Percentiles rank a stretch among this genome's conserved stretches.
Conservation (phyloP, 2,329 filamentous ascomycete species). For the Mollisia scopiformis region DNA sequence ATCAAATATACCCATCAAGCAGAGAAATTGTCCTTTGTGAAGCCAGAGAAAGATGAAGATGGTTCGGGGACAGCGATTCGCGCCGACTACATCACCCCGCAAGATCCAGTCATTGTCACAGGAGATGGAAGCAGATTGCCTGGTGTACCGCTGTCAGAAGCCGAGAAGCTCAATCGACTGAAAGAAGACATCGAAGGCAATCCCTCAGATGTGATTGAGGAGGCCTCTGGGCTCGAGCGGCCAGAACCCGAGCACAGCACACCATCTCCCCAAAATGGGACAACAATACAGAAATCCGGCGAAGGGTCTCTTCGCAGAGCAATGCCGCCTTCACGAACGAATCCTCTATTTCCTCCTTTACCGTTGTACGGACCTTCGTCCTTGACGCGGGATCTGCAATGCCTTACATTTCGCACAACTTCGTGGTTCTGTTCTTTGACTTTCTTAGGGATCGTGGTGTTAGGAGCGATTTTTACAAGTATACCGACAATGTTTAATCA, state of each 20-base stretch:
- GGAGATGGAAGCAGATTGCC: constrained; percentile 68
- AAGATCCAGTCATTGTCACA: constrained; percentile 73
- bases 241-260: constrained; percentile 34
- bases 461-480: constrained; percentile 72
- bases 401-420: constrained; percentile 62
- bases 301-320: constrained; percentile 49
- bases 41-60: constrained; percentile 31
- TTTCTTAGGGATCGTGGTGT: constrained; percentile 76
- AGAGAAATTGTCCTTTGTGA: constrained; percentile 52
- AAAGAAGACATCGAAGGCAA: constrained; percentile 49
- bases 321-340: constrained; percentile 69
- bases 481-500: constrained; percentile 55
- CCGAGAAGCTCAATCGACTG: constrained; percentile 68
- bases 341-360: constrained; percentile 82
- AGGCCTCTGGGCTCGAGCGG: constrained; percentile 38
- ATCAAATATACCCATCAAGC: constrained; percentile 65
- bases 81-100: constrained; percentile 68
- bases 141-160: constrained; percentile 70
- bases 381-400: constrained; percentile 65
- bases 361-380: constrained; percentile 81
- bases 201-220: constrained; percentile 38
- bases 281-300: constrained; percentile 45
- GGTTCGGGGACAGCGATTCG: constrained; percentile 54
- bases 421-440: constrained; percentile 77
- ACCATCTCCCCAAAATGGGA: constrained; percentile 28